These are phyloP conservation scores for Hypomontagnella monticulosa DNA, from an alignment of 495 filamentous ascomycete species.

Conservation along the genomic window DNA sequence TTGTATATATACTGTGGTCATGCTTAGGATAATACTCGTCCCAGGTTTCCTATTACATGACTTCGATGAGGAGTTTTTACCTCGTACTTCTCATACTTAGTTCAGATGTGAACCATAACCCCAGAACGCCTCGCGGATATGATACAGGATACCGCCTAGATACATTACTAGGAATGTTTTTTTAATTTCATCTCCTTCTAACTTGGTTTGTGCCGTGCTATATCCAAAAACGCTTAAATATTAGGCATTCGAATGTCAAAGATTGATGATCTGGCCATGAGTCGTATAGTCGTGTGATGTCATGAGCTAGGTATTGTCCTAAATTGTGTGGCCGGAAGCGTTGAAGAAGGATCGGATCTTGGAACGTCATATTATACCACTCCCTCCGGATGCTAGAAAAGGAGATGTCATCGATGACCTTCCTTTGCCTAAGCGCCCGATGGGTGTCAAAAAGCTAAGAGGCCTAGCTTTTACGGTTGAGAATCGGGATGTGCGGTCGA, in stretches of 20 bases:
- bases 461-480: not conserved
- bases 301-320: not conserved
- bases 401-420: not conserved
- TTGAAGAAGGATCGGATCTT: not conserved
- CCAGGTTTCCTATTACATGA: not conserved
- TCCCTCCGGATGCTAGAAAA: not conserved
- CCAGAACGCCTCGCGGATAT: constrained; percentile 35
- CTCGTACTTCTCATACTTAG: not conserved
- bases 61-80: not conserved
- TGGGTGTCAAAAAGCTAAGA: not conserved
- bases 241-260: not conserved
- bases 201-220: constrained; percentile 6
- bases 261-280: constrained; percentile 1
- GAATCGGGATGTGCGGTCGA: constrained; percentile 51
- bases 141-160: constrained; percentile 24
- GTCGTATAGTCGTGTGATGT: constrained; percentile 8
- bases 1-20: constrained; percentile 28
- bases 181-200: constrained; percentile 11
- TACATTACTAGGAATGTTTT: constrained; percentile 1
- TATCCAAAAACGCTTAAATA: not conserved
- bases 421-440: not conserved
- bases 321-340: not conserved
- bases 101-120: constrained; percentile 11
- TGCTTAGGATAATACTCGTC: not conserved
- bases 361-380: not conserved